Conservation (phyloP, 441 rosid genomes). For the Gossypium aridum region DNA sequence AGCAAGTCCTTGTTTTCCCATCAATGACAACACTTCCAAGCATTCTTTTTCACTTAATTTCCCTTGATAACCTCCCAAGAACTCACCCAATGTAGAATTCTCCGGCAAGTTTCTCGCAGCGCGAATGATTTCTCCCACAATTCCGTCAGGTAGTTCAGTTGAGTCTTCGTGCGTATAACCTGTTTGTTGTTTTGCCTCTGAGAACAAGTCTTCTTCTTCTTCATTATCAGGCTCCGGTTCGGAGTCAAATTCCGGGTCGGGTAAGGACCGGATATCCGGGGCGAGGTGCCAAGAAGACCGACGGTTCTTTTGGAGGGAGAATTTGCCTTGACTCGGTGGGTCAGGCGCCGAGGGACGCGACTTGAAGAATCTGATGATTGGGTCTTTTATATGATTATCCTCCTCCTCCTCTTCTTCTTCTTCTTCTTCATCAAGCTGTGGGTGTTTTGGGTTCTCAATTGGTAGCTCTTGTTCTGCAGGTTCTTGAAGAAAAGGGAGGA, state of each 20-base stretch:
- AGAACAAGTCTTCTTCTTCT: not conserved
- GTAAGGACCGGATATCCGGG: slow-evolving; percentile 19
- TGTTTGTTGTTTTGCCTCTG: slow-evolving; percentile 16
- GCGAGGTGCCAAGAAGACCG: slow-evolving; percentile 67
- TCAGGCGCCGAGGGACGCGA: slow-evolving; percentile 40
- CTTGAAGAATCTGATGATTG: slow-evolving; percentile 61
- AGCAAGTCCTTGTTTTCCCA: slow-evolving; percentile 51
- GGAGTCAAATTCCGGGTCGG: slow-evolving; percentile 7
- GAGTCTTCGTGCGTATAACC: slow-evolving; percentile 17
- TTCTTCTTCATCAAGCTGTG: not conserved
- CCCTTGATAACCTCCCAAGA: slow-evolving; percentile 37
- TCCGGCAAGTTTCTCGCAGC: slow-evolving; percentile 41
- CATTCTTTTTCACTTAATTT: slow-evolving; percentile 37
- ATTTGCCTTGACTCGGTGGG: slow-evolving; percentile 41
- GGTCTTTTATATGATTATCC: slow-evolving; percentile 24
- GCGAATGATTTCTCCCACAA: slow-evolving; percentile 41
- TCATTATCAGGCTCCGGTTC: slow-evolving; percentile 23
- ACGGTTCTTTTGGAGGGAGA: slow-evolving; percentile 59
- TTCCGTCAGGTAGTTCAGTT: slow-evolving; percentile 14
- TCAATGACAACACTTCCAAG: slow-evolving; percentile 44
- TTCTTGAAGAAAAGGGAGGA: slow-evolving; percentile 45
- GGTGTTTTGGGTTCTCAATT: not conserved
- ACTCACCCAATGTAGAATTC: slow-evolving; percentile 65
- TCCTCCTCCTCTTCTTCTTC: slow-evolving; percentile 19
- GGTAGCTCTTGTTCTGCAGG: slow-evolving; percentile 14